Conservation (phyloP, 1,139 yeast species). For the Scheffersomyces illinoinensis region DNA sequence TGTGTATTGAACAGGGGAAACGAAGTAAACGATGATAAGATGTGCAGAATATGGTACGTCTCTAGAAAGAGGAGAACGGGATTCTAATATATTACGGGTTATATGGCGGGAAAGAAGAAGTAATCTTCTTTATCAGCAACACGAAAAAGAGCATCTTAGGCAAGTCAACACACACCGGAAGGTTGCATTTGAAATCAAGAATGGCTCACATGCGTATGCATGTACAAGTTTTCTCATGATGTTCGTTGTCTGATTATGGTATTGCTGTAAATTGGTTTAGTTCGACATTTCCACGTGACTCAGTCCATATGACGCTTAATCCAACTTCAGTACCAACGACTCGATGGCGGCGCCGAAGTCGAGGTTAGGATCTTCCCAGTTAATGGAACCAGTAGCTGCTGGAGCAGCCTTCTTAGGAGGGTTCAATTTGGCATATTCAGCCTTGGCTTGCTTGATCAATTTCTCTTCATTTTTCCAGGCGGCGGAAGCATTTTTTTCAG, state of each 20-base stretch:
- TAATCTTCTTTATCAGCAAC: neutral
- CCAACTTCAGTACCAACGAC: constrained; percentile 45
- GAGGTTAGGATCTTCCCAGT: constrained; percentile 88
- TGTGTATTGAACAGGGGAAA: neutral
- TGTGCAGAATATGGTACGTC: neutral
- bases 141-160: neutral
- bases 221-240: neutral
- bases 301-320: constrained; percentile 17
- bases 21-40: neutral
- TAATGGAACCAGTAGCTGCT: constrained; percentile 46
- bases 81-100: neutral
- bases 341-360: constrained; percentile 65
- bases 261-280: neutral
- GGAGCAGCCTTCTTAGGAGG: constrained; percentile 30
- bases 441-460: constrained; percentile 85
- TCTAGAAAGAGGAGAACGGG: neutral
- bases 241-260: neutral
- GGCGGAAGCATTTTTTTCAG: constrained; percentile 55
- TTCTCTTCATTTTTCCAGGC: constrained; percentile 69
- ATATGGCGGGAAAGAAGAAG: neutral
- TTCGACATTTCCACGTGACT: neutral
- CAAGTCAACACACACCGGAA: neutral
- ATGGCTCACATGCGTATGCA: neutral
- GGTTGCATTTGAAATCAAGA: no score
- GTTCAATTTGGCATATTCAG: constrained; percentile 76